phyloP scores from a whole-genome alignment of 257 asterid species.

The Asclepias syriaca region DNA sequence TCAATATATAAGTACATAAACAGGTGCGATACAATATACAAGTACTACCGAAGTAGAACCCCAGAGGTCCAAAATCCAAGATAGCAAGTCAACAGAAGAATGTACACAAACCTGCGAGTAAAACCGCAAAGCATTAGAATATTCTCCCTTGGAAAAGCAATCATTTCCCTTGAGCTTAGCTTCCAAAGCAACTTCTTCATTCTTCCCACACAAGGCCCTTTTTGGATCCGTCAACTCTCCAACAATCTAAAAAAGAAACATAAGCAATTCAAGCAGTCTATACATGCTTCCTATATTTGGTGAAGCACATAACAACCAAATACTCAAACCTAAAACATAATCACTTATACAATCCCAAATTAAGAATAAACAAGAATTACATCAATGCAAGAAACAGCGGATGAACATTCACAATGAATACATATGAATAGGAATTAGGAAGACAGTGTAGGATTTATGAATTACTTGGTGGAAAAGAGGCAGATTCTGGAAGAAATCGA shows the following conservation, averaged over 20 bases:
- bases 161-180: conserved; percentile 70
- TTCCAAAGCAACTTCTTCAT: conserved; percentile 59
- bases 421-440: neutral
- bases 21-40: neutral
- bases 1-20: neutral
- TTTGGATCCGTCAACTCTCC: conserved; percentile 68
- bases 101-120: conserved; percentile 57
- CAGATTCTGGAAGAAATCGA: conserved; percentile 44
- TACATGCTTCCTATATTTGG: neutral
- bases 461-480: conserved; percentile 74
- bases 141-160: conserved; percentile 67
- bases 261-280: neutral
- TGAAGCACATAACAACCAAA: neutral
- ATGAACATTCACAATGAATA: neutral
- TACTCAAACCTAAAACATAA: neutral
- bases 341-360: neutral
- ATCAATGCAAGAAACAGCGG: neutral
- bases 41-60: neutral
- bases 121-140: conserved; percentile 51
- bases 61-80: neutral
- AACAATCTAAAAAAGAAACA: conserved; percentile 41
- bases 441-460: neutral
- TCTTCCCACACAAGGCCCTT: conserved; percentile 64
- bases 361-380: neutral
- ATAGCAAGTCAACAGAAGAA: neutral